Evolutionary conservation across 2,329 filamentous ascomycete species (phyloP).

Genomic region (Neonectria magnoliae): DNA sequence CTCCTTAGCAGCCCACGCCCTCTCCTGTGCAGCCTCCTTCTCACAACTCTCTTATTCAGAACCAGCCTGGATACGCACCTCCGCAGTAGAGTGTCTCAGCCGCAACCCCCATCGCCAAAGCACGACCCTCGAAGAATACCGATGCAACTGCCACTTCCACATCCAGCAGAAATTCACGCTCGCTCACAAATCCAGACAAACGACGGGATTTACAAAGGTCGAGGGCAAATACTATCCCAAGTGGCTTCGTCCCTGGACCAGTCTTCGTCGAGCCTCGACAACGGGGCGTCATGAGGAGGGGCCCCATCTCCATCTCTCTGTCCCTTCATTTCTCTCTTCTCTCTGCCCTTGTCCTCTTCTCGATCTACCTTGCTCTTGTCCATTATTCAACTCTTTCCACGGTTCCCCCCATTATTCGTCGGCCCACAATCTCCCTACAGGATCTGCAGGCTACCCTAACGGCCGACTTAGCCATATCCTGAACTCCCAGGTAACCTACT

Average conservation of each 20-base stretch:
- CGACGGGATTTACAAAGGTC: conserved; percentile 25
- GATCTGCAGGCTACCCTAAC: too few relatives aligned
- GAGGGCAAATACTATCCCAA: conserved; percentile 34
- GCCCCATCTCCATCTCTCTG: too few relatives aligned
- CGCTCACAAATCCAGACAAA: conserved; percentile 8
- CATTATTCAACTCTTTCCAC: too few relatives aligned
- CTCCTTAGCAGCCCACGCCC: neutral
- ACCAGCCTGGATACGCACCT: neutral
- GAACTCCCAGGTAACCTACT: too few relatives aligned
- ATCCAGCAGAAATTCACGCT: conserved; percentile 24
- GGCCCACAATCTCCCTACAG: too few relatives aligned
- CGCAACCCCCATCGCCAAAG: conserved; percentile 4
- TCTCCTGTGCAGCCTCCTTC: neutral
- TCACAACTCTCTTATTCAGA: neutral
- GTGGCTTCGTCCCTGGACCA: conserved; percentile 31
- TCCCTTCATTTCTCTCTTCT: too few relatives aligned
- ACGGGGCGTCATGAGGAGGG: too few relatives aligned
- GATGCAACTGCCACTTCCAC: conserved; percentile 29
- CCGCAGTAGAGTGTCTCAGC: too few relatives aligned
- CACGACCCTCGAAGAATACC: conserved; percentile 29
- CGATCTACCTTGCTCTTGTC: too few relatives aligned
- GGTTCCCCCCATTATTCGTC: too few relatives aligned
- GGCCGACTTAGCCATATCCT: too few relatives aligned
- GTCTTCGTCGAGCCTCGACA: conserved; percentile 4
- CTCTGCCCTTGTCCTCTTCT: too few relatives aligned